A percentile compares a stretch with the other conserved stretches of the same genome.
phyloP scores from a whole-genome alignment of 1,284 basidiomycete species.

The Thecaphora frezii region DNA sequence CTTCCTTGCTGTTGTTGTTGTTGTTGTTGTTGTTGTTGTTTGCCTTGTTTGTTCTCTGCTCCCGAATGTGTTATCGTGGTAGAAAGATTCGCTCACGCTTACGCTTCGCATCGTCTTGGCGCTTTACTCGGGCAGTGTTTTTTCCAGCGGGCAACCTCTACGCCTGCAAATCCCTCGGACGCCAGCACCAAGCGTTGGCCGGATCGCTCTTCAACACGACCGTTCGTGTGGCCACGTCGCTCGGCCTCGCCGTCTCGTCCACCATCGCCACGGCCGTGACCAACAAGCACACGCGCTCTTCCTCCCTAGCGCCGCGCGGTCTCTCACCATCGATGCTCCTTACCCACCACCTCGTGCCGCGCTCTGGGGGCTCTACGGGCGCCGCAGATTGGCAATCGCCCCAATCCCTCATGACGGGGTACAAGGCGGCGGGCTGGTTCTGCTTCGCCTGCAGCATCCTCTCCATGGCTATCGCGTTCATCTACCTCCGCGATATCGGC shows the following conservation, averaged over 20 bases:
- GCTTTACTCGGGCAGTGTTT: constrained; percentile 10
- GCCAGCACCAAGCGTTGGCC: constrained; percentile 41
- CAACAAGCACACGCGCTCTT: constrained; percentile 5
- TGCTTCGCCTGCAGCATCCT: constrained; percentile 33
- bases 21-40: no score
- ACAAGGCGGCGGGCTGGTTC: constrained; percentile 44
- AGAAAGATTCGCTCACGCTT: background rate
- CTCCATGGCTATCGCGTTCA: constrained; percentile 29
- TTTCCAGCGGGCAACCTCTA: constrained; percentile 41
- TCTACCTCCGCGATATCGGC: constrained; percentile 31
- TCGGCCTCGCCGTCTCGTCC: constrained; percentile 45
- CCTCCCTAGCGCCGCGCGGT: constrained; percentile 4
- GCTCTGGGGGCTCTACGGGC: no score
- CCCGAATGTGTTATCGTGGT: no score
- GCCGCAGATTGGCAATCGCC: constrained; percentile 2
- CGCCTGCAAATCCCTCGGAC: constrained; percentile 34
- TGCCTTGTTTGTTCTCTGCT: no score
- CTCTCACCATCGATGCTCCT: constrained; percentile 21
- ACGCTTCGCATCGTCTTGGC: background rate
- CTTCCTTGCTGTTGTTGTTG: background rate
- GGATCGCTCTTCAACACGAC: constrained; percentile 51
- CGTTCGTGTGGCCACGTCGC: constrained; percentile 46
- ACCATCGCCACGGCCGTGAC: constrained; percentile 43
- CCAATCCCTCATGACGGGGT: constrained; percentile 31
- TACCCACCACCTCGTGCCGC: constrained; percentile 2